Conservation (phyloP, 192 early-diverging fungal genomes). For the Rhizoclosmatium globosum region DNA sequence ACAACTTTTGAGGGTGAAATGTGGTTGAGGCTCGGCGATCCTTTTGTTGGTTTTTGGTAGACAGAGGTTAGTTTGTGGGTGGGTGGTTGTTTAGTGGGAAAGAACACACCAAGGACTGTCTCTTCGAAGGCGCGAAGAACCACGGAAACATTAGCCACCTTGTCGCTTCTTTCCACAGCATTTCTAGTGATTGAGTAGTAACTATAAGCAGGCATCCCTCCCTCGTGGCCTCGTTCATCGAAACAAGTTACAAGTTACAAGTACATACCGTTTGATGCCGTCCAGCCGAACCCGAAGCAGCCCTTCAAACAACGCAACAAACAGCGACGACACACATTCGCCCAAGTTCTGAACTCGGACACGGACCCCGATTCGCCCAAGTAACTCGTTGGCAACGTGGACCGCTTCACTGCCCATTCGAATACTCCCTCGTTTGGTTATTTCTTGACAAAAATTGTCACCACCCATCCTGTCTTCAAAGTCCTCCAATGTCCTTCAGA, state of each 20-base stretch:
- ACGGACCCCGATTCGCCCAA: neutral
- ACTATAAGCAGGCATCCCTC: no score
- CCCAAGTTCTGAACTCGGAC: neutral
- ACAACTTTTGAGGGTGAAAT: conserved; percentile 23
- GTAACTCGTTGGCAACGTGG: conserved; percentile 5
- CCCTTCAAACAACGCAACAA: conserved; percentile 33
- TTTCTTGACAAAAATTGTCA: neutral
- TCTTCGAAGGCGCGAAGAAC: conserved; percentile 6
- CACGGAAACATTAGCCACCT: neutral
- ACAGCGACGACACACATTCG: conserved; percentile 39
- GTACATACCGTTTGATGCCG: neutral
- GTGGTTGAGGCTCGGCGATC: neutral
- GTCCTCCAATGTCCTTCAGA: conserved; percentile 36
- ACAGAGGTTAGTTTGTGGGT: neutral
- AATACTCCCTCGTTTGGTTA: neutral
- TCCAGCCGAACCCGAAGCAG: neutral
- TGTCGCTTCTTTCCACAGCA: neutral
- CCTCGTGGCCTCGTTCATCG: no score
- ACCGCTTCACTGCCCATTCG: neutral
- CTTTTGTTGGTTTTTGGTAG: neutral
- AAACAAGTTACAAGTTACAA: neutral
- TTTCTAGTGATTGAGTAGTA: neutral
- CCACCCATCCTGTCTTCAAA: neutral
- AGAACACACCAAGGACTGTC: neutral
- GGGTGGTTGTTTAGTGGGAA: neutral